Evolutionary conservation across 306 rosid species (phyloP), one percentile per base, ranked within the genome.

Genomic region (Amphicarpaea edgeworthii): DNA sequence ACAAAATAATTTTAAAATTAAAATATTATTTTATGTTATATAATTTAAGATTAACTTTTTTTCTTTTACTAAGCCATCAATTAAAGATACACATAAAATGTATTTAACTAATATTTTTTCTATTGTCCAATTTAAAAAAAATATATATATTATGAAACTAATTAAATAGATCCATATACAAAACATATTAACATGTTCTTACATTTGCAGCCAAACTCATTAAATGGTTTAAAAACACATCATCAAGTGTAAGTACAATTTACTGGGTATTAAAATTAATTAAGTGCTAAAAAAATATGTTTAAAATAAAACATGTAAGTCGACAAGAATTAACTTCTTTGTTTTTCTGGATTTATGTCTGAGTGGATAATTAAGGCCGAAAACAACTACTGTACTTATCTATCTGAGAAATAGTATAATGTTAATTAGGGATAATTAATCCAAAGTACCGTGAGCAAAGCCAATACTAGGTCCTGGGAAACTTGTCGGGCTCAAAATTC

Each of bases 391-490:
- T n/a, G n/a, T n/a, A n/a, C n/a, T n/a, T 16, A 8, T 61, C 43
- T 61, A 32, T 32, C 68, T 32, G 42, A 32, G 14, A 60, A 60
- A 6, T 24, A 28, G 4, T 28, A 59, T 59, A 59, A 59, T 59
- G 61, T 46, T 46, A 47, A n/a, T 57, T 57, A 57, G 8, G 63
- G 63, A 57, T 11, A 24, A 34, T 34, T 34, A 54, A 21, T 7
- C 32, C 21, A 54, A 54, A 55, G n/a, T n/a, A n/a, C n/a, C 8
- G 3, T 55, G 16, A 55, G 8, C 62, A 11, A 21, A 58, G 64
- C 64, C n/a, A 58, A 16, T 23, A 62, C 47, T n/a, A 60, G 67
- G 47, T 34, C 68, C 46, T 16, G 2, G 24, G n/a, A 61, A 32
- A 60, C 67, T 16, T 61, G 67, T 8, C 12, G 6, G 41, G 40